Base-by-base conservation (phyloP, 1,284 basidiomycete species). In the Volvariella surrecta region DNA sequence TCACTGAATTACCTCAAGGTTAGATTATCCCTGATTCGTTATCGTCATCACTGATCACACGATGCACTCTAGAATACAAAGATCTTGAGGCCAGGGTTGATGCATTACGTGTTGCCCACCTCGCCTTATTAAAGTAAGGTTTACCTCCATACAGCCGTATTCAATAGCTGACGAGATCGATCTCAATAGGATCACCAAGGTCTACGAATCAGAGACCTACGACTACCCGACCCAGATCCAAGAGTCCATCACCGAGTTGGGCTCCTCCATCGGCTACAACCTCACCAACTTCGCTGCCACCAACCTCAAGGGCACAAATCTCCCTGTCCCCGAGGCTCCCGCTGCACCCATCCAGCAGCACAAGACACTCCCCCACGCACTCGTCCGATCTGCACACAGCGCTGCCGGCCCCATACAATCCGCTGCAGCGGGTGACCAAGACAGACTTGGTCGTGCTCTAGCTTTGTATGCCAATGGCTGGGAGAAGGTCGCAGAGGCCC, bases 321-420 rank as follows among this genome's bases (percentile, higher is more conserved):
- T 96, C 20, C 91, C 92, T 44, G 74, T 79, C 11, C 85, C 92
- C 10, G 43, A 48, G 20, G 67, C 86, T 16, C 55, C 76, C 15
- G 58, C 80, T 0, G 70, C 76, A 1, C 68, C 71, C 3, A 63
- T 70, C 10, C 57, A 67, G 2, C 79, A 79, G 55, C 89, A 89
- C 70, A 97, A 97, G 78, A 99, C 95, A 2, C 83, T 99, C 39
- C 87, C 93, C 2, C 95, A 98, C 60, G 95, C 96, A 0, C 75
- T 98, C 44, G 77, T 81, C 18, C 83, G 95, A 39, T 86, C 92
- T 0, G 81, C 93, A 1, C 77, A 82, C 42, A 62, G 68, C 3
- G 88, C 87, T 1, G 82, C 87, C 3, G 67, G 70, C 3, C 64
- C 72, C 7, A 62, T 89, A 18, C 68, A 76, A 43, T 58, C 58